A percentile compares a stretch with the other conserved stretches of the same genome.
These are phyloP conservation scores for Amphibolis antarctica DNA, from an alignment of 106 monocot genomes.

Conservation along the genomic window DNA sequence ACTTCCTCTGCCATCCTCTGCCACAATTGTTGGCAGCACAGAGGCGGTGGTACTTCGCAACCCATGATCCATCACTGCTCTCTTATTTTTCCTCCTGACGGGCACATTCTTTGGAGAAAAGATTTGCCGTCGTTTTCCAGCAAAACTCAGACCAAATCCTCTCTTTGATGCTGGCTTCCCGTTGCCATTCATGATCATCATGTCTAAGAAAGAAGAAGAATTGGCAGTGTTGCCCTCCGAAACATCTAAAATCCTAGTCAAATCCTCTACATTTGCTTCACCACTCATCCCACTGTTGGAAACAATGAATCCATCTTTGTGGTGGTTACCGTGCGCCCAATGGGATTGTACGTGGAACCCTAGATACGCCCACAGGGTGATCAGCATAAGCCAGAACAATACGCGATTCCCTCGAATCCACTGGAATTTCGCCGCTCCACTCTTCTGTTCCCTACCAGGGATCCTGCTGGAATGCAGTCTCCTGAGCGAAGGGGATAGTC, in stretches of 20 bases:
- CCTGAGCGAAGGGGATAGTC: conserved; percentile 41
- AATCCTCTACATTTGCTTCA: conserved; percentile 10
- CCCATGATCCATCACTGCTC: conserved; percentile 11
- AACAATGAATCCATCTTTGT: conserved; percentile 30
- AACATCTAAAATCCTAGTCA: conserved; percentile 6
- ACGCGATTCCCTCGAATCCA: conserved; percentile 60
- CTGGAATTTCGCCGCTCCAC: conserved; percentile 11
- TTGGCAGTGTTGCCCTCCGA: conserved; percentile 5
- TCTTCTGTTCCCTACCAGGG: conserved; percentile 37
- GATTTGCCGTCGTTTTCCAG: conserved; percentile 15
- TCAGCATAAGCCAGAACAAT: conserved; percentile 51
- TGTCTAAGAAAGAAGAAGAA: conserved; percentile 9
- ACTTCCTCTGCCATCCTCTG: too few species aligned
- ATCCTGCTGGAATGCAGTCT: conserved; percentile 32
- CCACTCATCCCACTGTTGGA: conserved; percentile 17
- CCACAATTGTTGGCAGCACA: conserved; percentile 9
- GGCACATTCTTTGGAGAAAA: conserved; percentile 11
- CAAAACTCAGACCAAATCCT: conserved; percentile 16
- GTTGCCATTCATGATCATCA: conserved; percentile 4
- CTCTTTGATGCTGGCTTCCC: conserved; percentile 8
- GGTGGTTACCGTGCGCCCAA: conserved; percentile 68
- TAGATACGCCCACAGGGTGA: conserved; percentile 69
- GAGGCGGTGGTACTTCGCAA: neutral
- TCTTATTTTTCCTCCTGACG: conserved; percentile 18
- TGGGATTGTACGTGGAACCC: conserved; percentile 76